A percentile compares a stretch with the other conserved stretches of the same genome.
phyloP scores from a whole-genome alignment of 306 rosid genomes.

The Dryas alaskensis region DNA sequence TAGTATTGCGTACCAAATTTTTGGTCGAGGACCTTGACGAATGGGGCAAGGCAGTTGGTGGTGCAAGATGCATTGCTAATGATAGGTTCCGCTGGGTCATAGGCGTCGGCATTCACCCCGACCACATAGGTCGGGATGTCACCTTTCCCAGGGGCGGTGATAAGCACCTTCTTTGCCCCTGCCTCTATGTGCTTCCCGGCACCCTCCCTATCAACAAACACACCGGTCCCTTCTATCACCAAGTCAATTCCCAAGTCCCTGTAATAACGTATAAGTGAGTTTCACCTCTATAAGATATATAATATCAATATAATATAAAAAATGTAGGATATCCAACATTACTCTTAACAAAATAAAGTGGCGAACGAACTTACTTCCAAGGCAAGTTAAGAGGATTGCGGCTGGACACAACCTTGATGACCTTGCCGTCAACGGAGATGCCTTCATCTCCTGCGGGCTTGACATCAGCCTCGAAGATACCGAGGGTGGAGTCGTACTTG shows the following conservation, averaged over 20 bases:
- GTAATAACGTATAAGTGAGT: slow-evolving; percentile 77
- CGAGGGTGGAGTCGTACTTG: slow-evolving; percentile 94
- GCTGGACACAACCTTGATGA: slow-evolving; percentile 79
- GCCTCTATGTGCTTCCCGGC: slow-evolving; percentile 91
- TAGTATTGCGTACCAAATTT: slow-evolving; percentile 43
- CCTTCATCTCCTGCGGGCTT: slow-evolving; percentile 69
- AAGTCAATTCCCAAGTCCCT: slow-evolving; percentile 80
- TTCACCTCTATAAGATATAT: slow-evolving; percentile 51
- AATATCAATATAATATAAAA: no score
- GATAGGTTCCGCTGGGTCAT: slow-evolving; percentile 63
- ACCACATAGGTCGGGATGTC: slow-evolving; percentile 97
- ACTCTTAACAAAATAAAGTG: no score
- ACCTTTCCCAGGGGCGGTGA: slow-evolving; percentile 98
- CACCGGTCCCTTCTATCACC: slow-evolving; percentile 99
- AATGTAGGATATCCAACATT: no score
- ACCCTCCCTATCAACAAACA: slow-evolving; percentile 89
- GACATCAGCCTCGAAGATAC: slow-evolving; percentile 91
- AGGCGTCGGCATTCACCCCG: slow-evolving; percentile 82
- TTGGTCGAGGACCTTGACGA: slow-evolving; percentile 87
- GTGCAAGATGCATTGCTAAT: slow-evolving; percentile 98
- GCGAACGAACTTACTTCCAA: slow-evolving; percentile 61
- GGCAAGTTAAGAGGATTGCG: slow-evolving; percentile 88
- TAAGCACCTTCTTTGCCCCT: slow-evolving; percentile 96
- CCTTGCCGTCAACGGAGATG: slow-evolving; percentile 85
- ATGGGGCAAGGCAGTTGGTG: slow-evolving; percentile 94